These are phyloP conservation scores for Quercus rubra DNA, from an alignment of 306 rosid species.

Conservation along the genomic window DNA sequence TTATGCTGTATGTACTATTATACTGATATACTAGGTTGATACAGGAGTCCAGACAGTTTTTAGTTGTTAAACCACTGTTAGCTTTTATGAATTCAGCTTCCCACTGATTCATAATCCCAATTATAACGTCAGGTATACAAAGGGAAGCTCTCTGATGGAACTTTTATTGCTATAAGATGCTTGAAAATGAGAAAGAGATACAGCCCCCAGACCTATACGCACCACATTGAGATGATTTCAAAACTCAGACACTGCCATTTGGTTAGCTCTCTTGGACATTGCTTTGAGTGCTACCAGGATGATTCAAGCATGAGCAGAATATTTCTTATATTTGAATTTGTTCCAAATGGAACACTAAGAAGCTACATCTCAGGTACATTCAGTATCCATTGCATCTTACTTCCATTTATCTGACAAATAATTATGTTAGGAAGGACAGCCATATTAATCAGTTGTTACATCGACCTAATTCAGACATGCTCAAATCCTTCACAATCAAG, in stretches of 20 bases:
- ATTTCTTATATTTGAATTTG: constrained; percentile 69
- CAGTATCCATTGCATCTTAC: neutral
- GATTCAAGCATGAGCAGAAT: constrained; percentile 60
- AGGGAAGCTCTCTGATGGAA: constrained; percentile 82
- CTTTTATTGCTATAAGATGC: constrained; percentile 56
- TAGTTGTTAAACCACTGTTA: neutral
- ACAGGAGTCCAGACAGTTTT: neutral
- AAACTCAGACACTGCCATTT: constrained; percentile 79
- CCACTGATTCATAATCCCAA: neutral
- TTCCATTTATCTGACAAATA: neutral
- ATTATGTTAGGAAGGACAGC: neutral
- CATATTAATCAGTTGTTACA: neutral
- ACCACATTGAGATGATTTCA: constrained; percentile 73
- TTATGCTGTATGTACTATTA: neutral
- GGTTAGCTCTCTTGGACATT: constrained; percentile 93
- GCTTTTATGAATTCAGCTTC: neutral
- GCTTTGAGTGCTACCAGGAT: constrained; percentile 69
- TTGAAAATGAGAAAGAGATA: constrained; percentile 63
- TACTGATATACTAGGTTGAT: neutral
- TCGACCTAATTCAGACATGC: neutral
- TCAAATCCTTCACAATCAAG: neutral
- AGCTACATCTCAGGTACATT: constrained; percentile 71
- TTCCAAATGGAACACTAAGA: constrained; percentile 60
- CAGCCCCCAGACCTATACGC: constrained; percentile 58
- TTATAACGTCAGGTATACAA: constrained; percentile 53